Base-by-base conservation (phyloP, 2,329 filamentous ascomycete species). In the Salinomyces thailandicus region DNA sequence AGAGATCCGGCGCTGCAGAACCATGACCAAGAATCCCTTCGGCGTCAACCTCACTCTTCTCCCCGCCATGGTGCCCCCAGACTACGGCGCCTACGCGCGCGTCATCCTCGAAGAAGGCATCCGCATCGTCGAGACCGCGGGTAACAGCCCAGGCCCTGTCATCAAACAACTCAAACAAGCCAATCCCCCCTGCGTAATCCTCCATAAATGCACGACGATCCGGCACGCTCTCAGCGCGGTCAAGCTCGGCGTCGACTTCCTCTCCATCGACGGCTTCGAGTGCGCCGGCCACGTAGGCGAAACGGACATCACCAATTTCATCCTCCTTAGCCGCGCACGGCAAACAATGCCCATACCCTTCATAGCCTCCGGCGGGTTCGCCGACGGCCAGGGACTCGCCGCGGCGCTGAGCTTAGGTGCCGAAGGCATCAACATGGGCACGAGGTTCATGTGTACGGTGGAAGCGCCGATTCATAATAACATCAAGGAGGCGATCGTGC, bases 161-260 rank as follows among this genome's bases (percentile, higher is more conserved):
- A 96, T 98, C 61, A 71, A 75, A 57, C 76, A 85, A 68, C 73
- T 98, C 37, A 98, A 96, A 67, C 73, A 73, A 43, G 82, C 79
- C 5, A 77, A 77, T 38, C 58, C 57, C 6, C 57, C 58, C 2
- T 74, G 75, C 53, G 89, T 74, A 38, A 78, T 98, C 51, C 68
- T 98, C 38, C 91, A 98, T 74, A 98, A 98, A 68, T 96, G 91
- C 70, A 98, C 91, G 6, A 93, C 85, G 4, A 93, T 98, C 64
- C 72, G 86, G 37, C 91, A 98, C 59, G 91, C 91, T 14, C 76
- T 85, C 61, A 86, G 81, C 47, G 91, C 91, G 33, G 73, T 93
- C 41, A 94, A 93, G 64, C 77, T 96, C 26, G 91, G 91, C 45
- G 91, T 95, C 4, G 91, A 98, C 62, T 96, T 98, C 64, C 67